These are phyloP conservation scores for Oxalis stricta DNA, from an alignment of 441 rosid species.

Conservation along the genomic window DNA sequence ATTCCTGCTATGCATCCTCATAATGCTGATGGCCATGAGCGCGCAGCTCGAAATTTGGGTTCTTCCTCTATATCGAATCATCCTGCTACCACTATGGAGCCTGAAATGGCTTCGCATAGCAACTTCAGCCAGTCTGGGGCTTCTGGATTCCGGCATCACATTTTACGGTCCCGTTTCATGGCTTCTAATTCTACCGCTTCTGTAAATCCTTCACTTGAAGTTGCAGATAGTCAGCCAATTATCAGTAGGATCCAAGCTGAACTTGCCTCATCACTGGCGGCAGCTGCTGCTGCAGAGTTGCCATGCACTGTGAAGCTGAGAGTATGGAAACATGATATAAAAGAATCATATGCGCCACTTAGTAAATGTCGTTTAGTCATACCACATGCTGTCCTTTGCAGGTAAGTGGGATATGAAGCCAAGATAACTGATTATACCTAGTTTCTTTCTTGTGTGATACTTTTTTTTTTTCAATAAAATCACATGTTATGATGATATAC, in stretches of 20 bases:
- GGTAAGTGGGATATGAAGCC: slow-evolving; percentile 36
- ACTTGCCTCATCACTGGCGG: slow-evolving; percentile 56
- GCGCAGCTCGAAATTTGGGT: slow-evolving; percentile 20
- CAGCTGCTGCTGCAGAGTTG: slow-evolving; percentile 62
- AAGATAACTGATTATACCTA: too few relatives aligned
- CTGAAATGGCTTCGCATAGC: slow-evolving; percentile 39
- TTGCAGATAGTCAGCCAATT: slow-evolving; percentile 31
- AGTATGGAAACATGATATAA: slow-evolving; percentile 63
- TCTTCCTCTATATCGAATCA: slow-evolving; percentile 25
- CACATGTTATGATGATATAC: background rate
- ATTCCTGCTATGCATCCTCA: slow-evolving; percentile 30
- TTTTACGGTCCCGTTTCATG: slow-evolving; percentile 26
- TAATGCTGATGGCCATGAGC: slow-evolving; percentile 25
- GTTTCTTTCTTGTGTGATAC: too few relatives aligned
- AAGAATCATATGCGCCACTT: slow-evolving; percentile 43
- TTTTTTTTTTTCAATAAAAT: background rate
- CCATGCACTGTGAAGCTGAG: slow-evolving; percentile 85
- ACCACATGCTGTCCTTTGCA: slow-evolving; percentile 87
- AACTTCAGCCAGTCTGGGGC: slow-evolving; percentile 27
- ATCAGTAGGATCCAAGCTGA: slow-evolving; percentile 56
- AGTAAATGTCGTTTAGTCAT: slow-evolving; percentile 50
- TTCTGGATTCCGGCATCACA: slow-evolving; percentile 25
- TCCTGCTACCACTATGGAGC: slow-evolving; percentile 30
- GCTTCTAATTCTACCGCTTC: slow-evolving; percentile 17
- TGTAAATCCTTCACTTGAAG: slow-evolving; percentile 19